phyloP scores from a whole-genome alignment of 2,329 filamentous ascomycete species.

The Fusarium sp. region DNA sequence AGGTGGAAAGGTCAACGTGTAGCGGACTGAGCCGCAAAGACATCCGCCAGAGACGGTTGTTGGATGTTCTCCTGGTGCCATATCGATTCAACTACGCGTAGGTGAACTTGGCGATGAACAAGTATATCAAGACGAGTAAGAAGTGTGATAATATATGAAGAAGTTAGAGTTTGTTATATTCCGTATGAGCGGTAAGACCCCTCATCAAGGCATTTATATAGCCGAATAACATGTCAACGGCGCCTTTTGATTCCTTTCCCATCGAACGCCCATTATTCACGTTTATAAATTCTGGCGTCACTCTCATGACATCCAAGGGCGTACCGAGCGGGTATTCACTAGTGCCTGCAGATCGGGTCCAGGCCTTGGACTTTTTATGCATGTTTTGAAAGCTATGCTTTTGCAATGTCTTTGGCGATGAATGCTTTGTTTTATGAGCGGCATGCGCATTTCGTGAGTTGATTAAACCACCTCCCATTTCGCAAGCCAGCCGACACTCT shows the following conservation, averaged over 20 bases:
- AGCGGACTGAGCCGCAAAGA: constrained; percentile 65
- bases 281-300: constrained; percentile 20
- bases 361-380: background rate
- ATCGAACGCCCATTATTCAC: background rate
- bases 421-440: background rate
- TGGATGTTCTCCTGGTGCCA: constrained; percentile 50
- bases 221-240: constrained; percentile 46
- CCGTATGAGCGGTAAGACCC: constrained; percentile 3
- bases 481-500: constrained; percentile 83
- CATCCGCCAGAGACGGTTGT: constrained; percentile 64
- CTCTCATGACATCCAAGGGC: constrained; percentile 23
- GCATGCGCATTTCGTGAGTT: background rate
- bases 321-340: constrained; percentile 5
- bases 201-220: constrained; percentile 32
- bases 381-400: background rate
- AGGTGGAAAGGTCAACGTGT: constrained; percentile 62
- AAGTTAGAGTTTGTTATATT: constrained; percentile 14
- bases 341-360: constrained; percentile 11
- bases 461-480: constrained; percentile 77
- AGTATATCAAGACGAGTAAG: background rate
- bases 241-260: constrained; percentile 45
- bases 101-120: background rate
- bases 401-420: background rate
- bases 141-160: constrained; percentile 7
- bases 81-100: constrained; percentile 7